phyloP scores from a whole-genome alignment of 257 asterid genomes.

The Solanum chmielewskii region DNA sequence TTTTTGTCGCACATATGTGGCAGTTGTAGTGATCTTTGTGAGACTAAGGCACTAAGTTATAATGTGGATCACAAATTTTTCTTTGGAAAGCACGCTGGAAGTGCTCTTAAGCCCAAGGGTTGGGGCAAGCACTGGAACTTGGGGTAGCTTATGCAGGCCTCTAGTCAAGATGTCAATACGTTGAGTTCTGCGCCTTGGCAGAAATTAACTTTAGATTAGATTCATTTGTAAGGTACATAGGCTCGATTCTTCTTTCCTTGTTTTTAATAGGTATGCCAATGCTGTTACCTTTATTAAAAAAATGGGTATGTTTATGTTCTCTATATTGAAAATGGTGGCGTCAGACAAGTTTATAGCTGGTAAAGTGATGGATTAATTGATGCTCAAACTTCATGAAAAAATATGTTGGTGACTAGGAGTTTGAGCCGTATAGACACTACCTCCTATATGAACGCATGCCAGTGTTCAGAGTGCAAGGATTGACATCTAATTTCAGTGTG shows the following conservation, averaged over 20 bases:
- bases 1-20: background rate
- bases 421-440: background rate
- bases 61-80: background rate
- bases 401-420: background rate
- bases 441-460: background rate
- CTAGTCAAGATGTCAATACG: background rate
- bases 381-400: background rate
- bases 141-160: background rate
- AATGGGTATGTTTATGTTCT: background rate
- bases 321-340: background rate
- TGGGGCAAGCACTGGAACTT: background rate
- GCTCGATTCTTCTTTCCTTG: background rate
- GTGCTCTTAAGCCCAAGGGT: background rate
- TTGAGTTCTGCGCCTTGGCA: background rate
- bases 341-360: background rate
- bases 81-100: background rate
- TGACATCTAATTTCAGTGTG: background rate
- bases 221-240: background rate
- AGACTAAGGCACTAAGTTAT: background rate
- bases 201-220: background rate
- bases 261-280: background rate
- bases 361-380: background rate
- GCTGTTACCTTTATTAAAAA: too few relatives aligned
- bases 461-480: background rate
- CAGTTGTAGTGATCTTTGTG: background rate